Evolutionary conservation across 2,329 filamentous ascomycete genomes (phyloP), one percentile per base, ranked within the genome.

Genomic region (Nannizzia gypsea): DNA sequence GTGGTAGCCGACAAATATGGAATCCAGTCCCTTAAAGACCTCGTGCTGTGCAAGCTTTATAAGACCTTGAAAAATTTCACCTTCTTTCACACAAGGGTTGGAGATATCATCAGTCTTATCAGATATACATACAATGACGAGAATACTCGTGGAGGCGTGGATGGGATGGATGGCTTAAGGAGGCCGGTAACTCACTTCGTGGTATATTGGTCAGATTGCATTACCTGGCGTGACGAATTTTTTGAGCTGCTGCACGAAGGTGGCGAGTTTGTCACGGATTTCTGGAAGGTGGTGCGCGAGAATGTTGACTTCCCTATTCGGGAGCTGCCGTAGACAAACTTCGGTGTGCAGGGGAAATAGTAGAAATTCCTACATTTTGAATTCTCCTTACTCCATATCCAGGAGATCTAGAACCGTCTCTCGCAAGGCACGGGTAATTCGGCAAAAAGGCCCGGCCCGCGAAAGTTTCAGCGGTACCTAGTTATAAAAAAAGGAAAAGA

Each of bases 1-100:
- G 66, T 72, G 1, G 67, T 78, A n/a, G 71, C 74, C 0, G 73
- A 78, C 59, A 72, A 68, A 57, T 75, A 75, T 62, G 65, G 68
- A 36, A 73, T 76, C 22, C 54, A 68, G 4, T 44, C 64, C 2
- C 67, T 77, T 17, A 60, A 65, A 59, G 61, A 64, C 2, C 64
- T 73, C 6, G 66, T 67, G 17, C 58, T 73, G 1, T 59, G 64
- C n/a, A 74, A 74, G 62, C 63, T 76, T 34, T 68, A 70, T 26
- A 61, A 66, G 11, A 70, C 65, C 0, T 63, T 77, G 20, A 63
- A 63, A 6, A 48, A 60, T 0, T 74, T 72, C 58, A 66, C 61
- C 1, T 64, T 76, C 4, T 69, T 67, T 56, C 50, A 60, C 8
- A 26, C 11, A 40, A 9, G 34, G 3, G 20, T 22, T 15, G 28